phyloP scores from a whole-genome alignment of 208 protist genomes.

The Acanthamoeba royreba region DNA sequence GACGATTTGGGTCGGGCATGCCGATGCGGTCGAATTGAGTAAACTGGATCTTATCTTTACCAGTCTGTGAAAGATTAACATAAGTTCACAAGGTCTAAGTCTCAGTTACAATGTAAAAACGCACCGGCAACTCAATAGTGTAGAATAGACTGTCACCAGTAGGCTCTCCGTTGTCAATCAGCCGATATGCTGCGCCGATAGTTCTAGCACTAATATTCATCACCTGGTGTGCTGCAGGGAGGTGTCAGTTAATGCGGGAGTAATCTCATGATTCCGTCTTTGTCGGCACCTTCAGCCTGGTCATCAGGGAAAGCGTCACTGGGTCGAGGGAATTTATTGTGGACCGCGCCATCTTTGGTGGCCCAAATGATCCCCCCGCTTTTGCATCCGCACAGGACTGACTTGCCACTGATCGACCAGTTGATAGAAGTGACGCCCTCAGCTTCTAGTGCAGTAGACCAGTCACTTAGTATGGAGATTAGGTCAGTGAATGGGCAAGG shows the following conservation, averaged over 20 bases:
- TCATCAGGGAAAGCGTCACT: background rate
- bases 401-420: background rate
- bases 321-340: background rate
- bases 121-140: background rate
- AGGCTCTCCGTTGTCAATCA: background rate
- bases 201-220: background rate
- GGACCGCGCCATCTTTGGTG: background rate
- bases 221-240: background rate
- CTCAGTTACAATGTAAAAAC: background rate
- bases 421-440: background rate
- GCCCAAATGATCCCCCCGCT: background rate
- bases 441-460: background rate
- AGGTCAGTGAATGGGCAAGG: background rate
- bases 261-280: too few relatives aligned
- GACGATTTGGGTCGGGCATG: background rate
- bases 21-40: background rate
- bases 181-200: background rate
- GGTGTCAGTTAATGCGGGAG: too few relatives aligned
- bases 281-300: background rate
- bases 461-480: background rate
- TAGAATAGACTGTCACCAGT: background rate
- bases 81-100: background rate
- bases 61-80: background rate
- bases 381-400: background rate
- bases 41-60: background rate